These are phyloP conservation scores for Camellia japonica DNA, from an alignment of 148 eudicot species.

Conservation along the genomic window DNA sequence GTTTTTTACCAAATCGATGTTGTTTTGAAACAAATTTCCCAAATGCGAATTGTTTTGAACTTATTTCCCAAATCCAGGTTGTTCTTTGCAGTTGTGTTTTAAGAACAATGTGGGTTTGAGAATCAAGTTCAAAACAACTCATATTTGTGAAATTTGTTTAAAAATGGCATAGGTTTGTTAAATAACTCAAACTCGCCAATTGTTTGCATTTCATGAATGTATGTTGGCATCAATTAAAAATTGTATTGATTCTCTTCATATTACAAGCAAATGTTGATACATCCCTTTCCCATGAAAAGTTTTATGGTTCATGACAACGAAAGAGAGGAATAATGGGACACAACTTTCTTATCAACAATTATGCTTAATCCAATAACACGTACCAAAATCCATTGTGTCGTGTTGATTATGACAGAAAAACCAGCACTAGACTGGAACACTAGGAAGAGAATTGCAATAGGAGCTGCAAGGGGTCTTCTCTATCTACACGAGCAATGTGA, in stretches of 20 bases:
- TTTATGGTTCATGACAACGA: background rate
- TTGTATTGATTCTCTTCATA: background rate
- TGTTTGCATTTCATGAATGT: background rate
- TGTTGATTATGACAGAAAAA: conserved; percentile 43
- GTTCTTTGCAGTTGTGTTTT: too few species aligned
- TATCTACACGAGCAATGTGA: conserved; percentile 97
- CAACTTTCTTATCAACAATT: background rate
- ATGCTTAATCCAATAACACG: background rate
- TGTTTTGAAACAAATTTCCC: too few species aligned
- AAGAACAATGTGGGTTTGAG: too few species aligned
- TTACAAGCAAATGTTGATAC: background rate
- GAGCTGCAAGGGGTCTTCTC: conserved; percentile 83
- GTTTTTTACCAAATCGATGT: too few species aligned
- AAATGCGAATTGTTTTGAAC: too few species aligned
- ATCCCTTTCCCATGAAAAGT: background rate
- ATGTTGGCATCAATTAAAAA: background rate
- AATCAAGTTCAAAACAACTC: too few species aligned
- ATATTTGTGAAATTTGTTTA: too few species aligned
- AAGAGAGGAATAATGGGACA: background rate
- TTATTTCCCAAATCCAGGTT: too few species aligned
- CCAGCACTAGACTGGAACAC: conserved; percentile 91
- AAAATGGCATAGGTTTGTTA: too few species aligned
- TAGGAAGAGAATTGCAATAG: conserved; percentile 84
- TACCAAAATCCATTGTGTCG: background rate
- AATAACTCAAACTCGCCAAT: background rate